These are phyloP conservation scores for Bolboschoenoplectus hybrid DNA, from an alignment of 202 grass and related monocot genomes.

Conservation along the genomic window DNA sequence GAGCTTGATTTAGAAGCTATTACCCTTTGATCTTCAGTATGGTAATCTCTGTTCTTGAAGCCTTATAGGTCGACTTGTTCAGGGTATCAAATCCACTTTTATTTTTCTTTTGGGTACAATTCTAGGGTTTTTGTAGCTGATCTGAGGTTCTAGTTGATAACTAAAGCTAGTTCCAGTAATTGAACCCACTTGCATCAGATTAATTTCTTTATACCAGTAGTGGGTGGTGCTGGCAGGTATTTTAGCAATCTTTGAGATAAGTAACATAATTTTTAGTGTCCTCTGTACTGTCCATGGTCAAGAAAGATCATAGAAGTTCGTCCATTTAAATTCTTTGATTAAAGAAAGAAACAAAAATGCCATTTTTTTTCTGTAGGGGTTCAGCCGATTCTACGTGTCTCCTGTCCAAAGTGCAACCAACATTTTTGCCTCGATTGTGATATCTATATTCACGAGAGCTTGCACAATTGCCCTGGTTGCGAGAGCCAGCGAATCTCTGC, in stretches of 20 bases:
- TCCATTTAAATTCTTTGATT: background rate
- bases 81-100: background rate
- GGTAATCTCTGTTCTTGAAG: background rate
- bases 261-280: background rate
- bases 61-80: background rate
- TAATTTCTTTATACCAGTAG: background rate
- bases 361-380: slow-evolving; percentile 52
- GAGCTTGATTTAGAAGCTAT: slow-evolving; percentile 9
- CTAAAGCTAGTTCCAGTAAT: background rate
- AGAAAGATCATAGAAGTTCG: background rate
- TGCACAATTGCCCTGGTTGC: slow-evolving; percentile 96
- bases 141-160: background rate
- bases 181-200: background rate
- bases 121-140: background rate
- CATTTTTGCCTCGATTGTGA: slow-evolving; percentile 95
- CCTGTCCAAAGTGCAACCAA: slow-evolving; percentile 83
- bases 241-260: background rate
- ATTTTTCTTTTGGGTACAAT: slow-evolving; percentile 8
- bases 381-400: slow-evolving; percentile 54
- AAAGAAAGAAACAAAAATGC: background rate
- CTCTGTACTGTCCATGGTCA: background rate
- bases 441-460: slow-evolving; percentile 97
- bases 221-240: background rate
- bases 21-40: slow-evolving; percentile 13
- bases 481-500: slow-evolving; percentile 60